phyloP scores from a whole-genome alignment of 768 basidiomycete species.

The Xerocomellus intermedius region DNA sequence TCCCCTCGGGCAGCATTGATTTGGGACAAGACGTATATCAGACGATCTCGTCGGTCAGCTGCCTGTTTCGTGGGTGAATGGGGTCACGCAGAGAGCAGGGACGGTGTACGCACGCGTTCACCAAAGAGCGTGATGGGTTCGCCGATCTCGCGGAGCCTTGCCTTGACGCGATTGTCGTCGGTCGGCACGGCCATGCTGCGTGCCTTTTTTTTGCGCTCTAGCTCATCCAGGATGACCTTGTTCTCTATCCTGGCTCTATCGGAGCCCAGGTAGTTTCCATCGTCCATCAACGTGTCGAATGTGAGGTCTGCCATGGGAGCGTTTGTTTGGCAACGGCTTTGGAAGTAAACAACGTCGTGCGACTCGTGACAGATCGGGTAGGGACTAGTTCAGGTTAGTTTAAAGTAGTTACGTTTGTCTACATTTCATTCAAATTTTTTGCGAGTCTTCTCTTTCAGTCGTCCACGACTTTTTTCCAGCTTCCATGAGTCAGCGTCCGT shows the following conservation, averaged over 20 bases:
- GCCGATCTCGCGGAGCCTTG: constrained; percentile 85
- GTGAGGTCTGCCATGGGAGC: constrained; percentile 71
- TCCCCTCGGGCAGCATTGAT: constrained; percentile 87
- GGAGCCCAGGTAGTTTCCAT: constrained; percentile 71
- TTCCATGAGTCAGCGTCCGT: constrained; percentile 32
- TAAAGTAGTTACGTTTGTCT: constrained; percentile 25
- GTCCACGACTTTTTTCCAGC: constrained; percentile 3
- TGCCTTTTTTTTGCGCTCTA: constrained; percentile 97
- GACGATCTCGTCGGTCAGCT: constrained; percentile 92
- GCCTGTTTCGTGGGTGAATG: constrained; percentile 51
- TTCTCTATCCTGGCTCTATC: constrained; percentile 79
- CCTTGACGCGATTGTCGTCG: constrained; percentile 91
- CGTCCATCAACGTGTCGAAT: constrained; percentile 72
- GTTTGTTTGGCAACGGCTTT: constrained; percentile 37
- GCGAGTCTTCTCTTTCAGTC: constrained; percentile 1
- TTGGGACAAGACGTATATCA: constrained; percentile 93
- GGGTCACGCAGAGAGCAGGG: background rate
- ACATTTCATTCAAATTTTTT: constrained; percentile 15
- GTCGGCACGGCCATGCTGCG: constrained; percentile 94
- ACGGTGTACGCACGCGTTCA: constrained; percentile 75
- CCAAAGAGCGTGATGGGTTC: constrained; percentile 98
- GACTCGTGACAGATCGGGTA: constrained; percentile 1
- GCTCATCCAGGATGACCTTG: constrained; percentile 86
- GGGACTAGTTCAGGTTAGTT: background rate
- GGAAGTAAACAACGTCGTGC: constrained; percentile 30